phyloP scores from a whole-genome alignment of 768 basidiomycete species.

The Crucibulum laeve region DNA sequence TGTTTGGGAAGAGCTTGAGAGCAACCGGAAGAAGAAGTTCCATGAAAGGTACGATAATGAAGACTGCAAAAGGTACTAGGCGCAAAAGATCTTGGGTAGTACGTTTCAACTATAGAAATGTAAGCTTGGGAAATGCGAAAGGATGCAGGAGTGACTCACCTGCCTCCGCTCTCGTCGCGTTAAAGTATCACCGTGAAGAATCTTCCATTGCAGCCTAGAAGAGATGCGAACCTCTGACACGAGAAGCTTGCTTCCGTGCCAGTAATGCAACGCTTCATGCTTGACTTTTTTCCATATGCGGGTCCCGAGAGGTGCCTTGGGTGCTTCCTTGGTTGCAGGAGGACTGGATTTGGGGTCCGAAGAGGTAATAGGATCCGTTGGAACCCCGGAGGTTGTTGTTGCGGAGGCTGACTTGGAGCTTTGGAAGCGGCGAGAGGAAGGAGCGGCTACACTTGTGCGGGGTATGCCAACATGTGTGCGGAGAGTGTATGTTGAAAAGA shows the following conservation, averaged over 20 bases:
- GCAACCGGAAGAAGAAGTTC: conserved; percentile 94
- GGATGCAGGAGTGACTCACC: conserved; percentile 34
- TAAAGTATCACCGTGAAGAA: conserved; percentile 85
- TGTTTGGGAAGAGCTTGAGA: conserved; percentile 95
- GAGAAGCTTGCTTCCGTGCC: conserved; percentile 92
- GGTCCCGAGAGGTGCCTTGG: conserved; percentile 41
- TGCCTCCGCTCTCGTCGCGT: conserved; percentile 93
- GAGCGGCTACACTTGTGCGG: conserved; percentile 6
- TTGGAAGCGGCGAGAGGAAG: conserved; percentile 23
- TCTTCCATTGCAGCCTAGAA: conserved; percentile 82
- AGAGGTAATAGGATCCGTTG: conserved; percentile 18
- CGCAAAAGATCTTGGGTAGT: conserved; percentile 92
- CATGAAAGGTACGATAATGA: conserved; percentile 97
- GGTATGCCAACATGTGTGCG: conserved; percentile 12
- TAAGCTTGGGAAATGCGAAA: neutral
- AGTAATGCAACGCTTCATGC: conserved; percentile 94
- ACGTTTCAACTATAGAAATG: conserved; percentile 63
- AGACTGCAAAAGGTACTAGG: conserved; percentile 92
- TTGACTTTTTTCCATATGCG: conserved; percentile 91
- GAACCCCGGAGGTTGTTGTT: conserved; percentile 10
- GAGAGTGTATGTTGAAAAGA: conserved; percentile 15
- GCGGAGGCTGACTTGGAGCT: conserved; percentile 25
- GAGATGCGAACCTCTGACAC: conserved; percentile 94
- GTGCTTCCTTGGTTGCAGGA: conserved; percentile 39
- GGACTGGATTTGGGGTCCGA: conserved; percentile 44